A percentile compares a stretch with the other conserved stretches of the same genome.
Conservation (phyloP, 2,329 filamentous ascomycete genomes). For the Gnomoniopsis sp. region DNA sequence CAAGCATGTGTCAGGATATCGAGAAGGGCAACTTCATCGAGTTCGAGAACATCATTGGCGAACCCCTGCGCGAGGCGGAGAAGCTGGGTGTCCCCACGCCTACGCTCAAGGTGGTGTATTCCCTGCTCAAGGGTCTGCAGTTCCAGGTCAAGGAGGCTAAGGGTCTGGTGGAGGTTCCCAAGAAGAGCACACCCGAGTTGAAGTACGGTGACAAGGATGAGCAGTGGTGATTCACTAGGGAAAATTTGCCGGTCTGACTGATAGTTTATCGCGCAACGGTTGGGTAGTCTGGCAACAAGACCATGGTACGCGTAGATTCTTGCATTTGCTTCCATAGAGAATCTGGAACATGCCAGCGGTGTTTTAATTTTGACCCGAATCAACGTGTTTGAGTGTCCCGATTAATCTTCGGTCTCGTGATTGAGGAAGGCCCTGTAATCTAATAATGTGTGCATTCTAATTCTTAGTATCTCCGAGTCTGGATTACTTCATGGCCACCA, state of each 20-base stretch:
- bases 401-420: no score
- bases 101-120: slow-evolving; percentile 45
- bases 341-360: no score
- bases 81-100: slow-evolving; percentile 45
- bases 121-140: slow-evolving; percentile 45
- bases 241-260: not conserved
- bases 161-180: slow-evolving; percentile 30
- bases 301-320: no score
- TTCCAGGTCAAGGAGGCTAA: slow-evolving; percentile 42
- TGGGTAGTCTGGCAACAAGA: no score
- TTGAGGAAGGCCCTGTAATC: no score
- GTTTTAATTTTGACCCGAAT: no score
- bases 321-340: no score
- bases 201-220: slow-evolving; percentile 20
- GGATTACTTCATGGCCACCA: no score
- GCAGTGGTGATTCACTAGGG: not conserved
- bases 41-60: slow-evolving; percentile 53
- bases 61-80: slow-evolving; percentile 51
- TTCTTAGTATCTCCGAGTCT: no score
- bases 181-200: slow-evolving; percentile 8
- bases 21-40: slow-evolving; percentile 54
- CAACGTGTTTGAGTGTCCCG: no score
- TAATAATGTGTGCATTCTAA: no score
- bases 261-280: no score
- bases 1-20: slow-evolving; percentile 52